phyloP scores from a whole-genome alignment of 495 filamentous ascomycete genomes.

The Margaritispora aquatica region DNA sequence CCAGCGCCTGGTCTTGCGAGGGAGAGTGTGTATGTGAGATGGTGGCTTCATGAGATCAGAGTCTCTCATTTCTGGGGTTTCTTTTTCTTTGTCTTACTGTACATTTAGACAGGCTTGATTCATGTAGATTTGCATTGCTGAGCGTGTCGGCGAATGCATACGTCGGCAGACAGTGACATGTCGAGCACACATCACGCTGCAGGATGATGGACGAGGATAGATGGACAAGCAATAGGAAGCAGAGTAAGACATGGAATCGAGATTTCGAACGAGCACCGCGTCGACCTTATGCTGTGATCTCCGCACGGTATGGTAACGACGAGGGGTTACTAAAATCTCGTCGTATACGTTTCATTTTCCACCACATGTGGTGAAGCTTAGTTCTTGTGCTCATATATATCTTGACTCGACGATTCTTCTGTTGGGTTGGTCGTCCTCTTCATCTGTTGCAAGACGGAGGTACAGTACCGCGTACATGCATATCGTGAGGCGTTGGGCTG shows the following conservation, averaged over 20 bases:
- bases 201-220: not conserved
- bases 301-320: no score
- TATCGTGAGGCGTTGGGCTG: not conserved
- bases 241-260: not conserved
- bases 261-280: not conserved
- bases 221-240: no score
- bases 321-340: not conserved
- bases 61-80: not conserved
- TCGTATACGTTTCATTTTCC: not conserved
- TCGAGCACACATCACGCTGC: not conserved
- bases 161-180: no score
- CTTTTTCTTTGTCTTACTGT: no score
- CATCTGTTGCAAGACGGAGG: no score
- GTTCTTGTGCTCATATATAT: not conserved
- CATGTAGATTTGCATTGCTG: no score
- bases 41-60: not conserved
- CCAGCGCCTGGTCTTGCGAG: not conserved
- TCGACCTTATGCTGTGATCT: not conserved
- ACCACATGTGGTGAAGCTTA: not conserved
- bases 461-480: not conserved
- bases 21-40: not conserved
- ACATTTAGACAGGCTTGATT: no score
- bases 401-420: not conserved
- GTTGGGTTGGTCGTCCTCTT: not conserved
- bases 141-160: no score